Percentiles rank a stretch among this genome's conserved stretches.
Evolutionary conservation across 2,329 filamentous ascomycete species (phyloP).

Genomic region (Penicillium verrucosum): DNA sequence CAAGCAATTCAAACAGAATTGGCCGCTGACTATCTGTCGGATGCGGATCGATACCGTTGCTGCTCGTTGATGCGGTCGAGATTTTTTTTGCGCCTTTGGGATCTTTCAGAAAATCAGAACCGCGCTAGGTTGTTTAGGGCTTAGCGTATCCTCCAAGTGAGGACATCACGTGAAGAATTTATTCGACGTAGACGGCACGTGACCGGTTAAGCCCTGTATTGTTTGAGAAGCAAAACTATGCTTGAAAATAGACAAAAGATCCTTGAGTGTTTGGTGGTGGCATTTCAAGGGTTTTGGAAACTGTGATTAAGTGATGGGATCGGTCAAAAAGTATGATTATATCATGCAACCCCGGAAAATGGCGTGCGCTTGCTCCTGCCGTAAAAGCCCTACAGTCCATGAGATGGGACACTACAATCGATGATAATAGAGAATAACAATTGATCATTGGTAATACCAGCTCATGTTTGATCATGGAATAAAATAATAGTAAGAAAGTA

Average conservation of each 20-base stretch:
- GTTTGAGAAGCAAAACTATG: neutral
- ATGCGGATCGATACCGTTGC: conserved; percentile 35
- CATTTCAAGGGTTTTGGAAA: too few species aligned
- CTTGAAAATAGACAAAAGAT: neutral
- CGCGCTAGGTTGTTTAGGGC: conserved; percentile 26
- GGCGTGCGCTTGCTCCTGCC: neutral
- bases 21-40: conserved; percentile 28
- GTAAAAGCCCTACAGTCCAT: neutral
- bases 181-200: conserved; percentile 29
- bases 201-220: conserved; percentile 23
- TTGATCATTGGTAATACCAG: neutral
- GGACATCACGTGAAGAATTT: conserved; percentile 21
- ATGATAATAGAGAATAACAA: neutral
- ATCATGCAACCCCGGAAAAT: neutral
- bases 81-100: conserved; percentile 39
- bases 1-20: conserved; percentile 24
- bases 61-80: conserved; percentile 40
- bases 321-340: neutral
- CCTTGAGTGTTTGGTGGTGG: neutral
- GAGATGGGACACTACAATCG: neutral
- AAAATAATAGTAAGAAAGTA: conserved; percentile 3
- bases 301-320: neutral
- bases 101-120: conserved; percentile 41
- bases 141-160: conserved; percentile 28
- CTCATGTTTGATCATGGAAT: neutral